A percentile compares a stretch with the other conserved stretches of the same genome.
Evolutionary conservation across 2,329 filamentous ascomycete species (phyloP).

Genomic region (Davidsoniella australis): DNA sequence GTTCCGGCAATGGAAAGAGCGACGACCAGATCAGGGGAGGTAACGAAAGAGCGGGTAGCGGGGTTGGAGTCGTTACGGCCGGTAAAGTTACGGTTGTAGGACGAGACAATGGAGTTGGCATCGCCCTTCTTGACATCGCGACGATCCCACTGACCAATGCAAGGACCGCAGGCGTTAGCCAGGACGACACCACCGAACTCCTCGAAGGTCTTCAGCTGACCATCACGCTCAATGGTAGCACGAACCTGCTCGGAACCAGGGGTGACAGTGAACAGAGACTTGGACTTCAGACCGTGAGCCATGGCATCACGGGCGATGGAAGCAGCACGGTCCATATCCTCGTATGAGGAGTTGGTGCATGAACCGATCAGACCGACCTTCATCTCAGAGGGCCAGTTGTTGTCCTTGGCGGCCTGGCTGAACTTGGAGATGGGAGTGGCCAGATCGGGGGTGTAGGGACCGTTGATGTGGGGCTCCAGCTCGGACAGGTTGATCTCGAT

Average conservation of each 20-base stretch:
- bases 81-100: constrained; percentile 99
- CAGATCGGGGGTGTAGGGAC: constrained; percentile 95
- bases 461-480: constrained; percentile 96
- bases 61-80: constrained; percentile 94
- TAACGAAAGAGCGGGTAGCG: constrained; percentile 83
- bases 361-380: constrained; percentile 96
- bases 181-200: constrained; percentile 90
- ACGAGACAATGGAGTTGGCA: constrained; percentile 92
- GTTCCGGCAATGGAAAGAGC: constrained; percentile 70
- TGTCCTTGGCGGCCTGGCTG: constrained; percentile 80
- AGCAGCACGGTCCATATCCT: constrained; percentile 86
- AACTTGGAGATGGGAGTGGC: constrained; percentile 97
- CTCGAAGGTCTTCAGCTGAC: constrained; percentile 85
- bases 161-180: constrained; percentile 86
- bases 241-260: constrained; percentile 95
- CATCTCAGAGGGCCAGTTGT: constrained; percentile 90
- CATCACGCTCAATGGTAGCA: constrained; percentile 78
- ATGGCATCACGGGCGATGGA: constrained; percentile 85
- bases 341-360: constrained; percentile 80
- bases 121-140: constrained; percentile 86
- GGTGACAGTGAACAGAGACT: constrained; percentile 84
- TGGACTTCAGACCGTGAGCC: constrained; percentile 83
- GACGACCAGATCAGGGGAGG: constrained; percentile 78
- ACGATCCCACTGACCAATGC: constrained; percentile 92
- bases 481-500: constrained; percentile 91